phyloP scores from a whole-genome alignment of 2,329 filamentous ascomycete genomes.

The Onygena corvina region DNA sequence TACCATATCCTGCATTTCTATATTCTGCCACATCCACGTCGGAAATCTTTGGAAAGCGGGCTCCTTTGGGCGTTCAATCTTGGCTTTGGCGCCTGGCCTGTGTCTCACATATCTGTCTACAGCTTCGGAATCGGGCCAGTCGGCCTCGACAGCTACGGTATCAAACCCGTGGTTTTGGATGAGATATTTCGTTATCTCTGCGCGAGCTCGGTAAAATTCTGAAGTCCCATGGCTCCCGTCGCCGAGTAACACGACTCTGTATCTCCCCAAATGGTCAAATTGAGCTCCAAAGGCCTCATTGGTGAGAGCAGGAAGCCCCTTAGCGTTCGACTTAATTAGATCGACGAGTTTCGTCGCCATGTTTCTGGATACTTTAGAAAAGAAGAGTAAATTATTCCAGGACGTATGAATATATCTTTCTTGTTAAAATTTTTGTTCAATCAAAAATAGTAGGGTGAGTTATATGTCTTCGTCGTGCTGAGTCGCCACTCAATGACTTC shows the following conservation, averaged over 20 bases:
- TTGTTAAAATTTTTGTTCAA: no score
- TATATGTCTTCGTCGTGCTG: no score
- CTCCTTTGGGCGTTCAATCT: conserved; percentile 22
- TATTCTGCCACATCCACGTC: conserved; percentile 47
- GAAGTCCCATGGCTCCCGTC: conserved; percentile 44
- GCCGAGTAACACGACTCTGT: conserved; percentile 35
- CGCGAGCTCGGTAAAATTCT: conserved; percentile 43
- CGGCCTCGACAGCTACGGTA: conserved; percentile 41
- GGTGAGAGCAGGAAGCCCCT: conserved; percentile 27
- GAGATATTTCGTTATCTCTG: conserved; percentile 41
- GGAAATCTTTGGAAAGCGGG: conserved; percentile 41
- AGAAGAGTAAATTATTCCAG: neutral
- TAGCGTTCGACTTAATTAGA: conserved; percentile 27
- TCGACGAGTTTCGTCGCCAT: conserved; percentile 24
- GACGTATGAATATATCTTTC: no score
- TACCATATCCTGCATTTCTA: conserved; percentile 40
- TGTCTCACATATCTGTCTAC: conserved; percentile 42
- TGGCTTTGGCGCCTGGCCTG: conserved; percentile 29
- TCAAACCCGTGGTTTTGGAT: conserved; percentile 42
- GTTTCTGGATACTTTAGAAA: neutral
- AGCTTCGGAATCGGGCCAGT: conserved; percentile 44
- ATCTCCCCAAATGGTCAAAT: conserved; percentile 33
- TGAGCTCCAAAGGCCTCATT: conserved; percentile 29
- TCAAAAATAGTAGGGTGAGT: no score
- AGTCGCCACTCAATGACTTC: conserved; percentile 3